Conservation (phyloP, 805 yeast species). For the Saccharomycopsis synnaedendra region DNA sequence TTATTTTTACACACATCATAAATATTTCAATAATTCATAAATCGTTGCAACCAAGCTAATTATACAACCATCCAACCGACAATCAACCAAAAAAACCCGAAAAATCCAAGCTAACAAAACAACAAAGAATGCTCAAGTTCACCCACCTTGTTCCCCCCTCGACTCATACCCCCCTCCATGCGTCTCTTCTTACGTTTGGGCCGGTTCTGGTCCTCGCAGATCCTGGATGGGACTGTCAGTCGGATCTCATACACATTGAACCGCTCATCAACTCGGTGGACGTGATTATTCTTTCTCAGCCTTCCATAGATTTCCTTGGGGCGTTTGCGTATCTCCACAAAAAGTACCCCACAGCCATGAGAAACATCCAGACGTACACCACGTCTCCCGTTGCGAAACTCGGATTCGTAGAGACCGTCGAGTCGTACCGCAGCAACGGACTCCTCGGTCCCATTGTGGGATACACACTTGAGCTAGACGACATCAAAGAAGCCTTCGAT, state of each 20-base stretch:
- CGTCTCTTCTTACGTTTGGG: slow-evolving; percentile 48
- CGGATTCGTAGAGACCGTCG: slow-evolving; percentile 81
- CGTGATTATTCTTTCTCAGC: slow-evolving; percentile 73
- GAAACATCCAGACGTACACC: slow-evolving; percentile 59
- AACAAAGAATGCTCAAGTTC: slow-evolving; percentile 18
- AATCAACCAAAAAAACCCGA: too few species aligned
- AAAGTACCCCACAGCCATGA: slow-evolving; percentile 18
- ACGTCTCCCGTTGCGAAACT: slow-evolving; percentile 84
- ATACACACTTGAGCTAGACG: slow-evolving; percentile 51
- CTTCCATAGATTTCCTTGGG: slow-evolving; percentile 69
- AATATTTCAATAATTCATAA: too few species aligned
- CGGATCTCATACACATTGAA: slow-evolving; percentile 32
- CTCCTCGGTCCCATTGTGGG: slow-evolving; percentile 58
- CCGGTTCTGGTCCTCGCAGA: slow-evolving; percentile 27
- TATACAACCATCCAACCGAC: too few species aligned
- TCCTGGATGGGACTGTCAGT: slow-evolving; percentile 61
- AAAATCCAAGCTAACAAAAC: background rate
- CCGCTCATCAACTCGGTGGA: slow-evolving; percentile 40
- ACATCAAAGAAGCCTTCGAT: slow-evolving; percentile 75
- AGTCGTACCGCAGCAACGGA: slow-evolving; percentile 62
- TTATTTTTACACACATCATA: too few species aligned
- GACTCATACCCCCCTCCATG: slow-evolving; percentile 16
- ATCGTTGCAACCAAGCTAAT: too few species aligned
- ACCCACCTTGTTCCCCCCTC: slow-evolving; percentile 20
- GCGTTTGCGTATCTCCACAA: slow-evolving; percentile 63